Base-by-base conservation (phyloP, 169 alveolate species). In the Amoebophrya sp. region DNA sequence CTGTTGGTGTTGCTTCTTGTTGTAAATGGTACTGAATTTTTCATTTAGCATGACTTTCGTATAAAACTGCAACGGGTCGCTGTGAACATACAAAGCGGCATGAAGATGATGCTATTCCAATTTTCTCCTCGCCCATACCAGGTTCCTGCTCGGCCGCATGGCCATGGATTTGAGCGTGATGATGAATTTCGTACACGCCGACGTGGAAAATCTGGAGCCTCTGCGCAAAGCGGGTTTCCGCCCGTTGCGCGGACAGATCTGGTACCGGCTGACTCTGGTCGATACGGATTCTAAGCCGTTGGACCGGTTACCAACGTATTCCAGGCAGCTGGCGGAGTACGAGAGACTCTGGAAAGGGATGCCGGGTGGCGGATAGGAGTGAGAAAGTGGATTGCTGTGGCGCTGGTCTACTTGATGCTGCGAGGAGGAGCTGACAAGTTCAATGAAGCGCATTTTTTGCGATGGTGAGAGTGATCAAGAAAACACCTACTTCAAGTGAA, bases 91-190 rank as follows among this genome's bases (percentile, higher is more conserved):
- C n/a, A n/a, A n/a, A n/a, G n/a, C n/a, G n/a, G n/a, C n/a, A 12
- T 41, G 54, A 2, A 41, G 54, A 41, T 41, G 54, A 7, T 41
- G 54, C 54, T 12, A 2, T 7, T 41, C 23, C 54, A 41, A 47
- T 47, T 47, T 47, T 47, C 66, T 47, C 7, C 66, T 18, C 7
- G 18, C 7, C 66, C 66, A 47, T 47, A 12, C 66, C 83, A 66
- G 83, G 83, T 66, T 12, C 32, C 32, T 66, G 35, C 83, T 66
- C 83, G 83, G 83, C 35, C 83, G 83, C 39, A 66, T 66, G 83
- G 83, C 83, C 10, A 66, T 66, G 83, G 83, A 66, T 25, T 2
- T 66, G 83, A 12, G 35, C 83, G 83, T 66, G 83, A 66, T 66
- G 83, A 12, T 66, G 38, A 12, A 2, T 7, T 66, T 66, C 32